Evolutionary conservation across 768 basidiomycete species (phyloP).

Genomic region (Boletus bicolor): DNA sequence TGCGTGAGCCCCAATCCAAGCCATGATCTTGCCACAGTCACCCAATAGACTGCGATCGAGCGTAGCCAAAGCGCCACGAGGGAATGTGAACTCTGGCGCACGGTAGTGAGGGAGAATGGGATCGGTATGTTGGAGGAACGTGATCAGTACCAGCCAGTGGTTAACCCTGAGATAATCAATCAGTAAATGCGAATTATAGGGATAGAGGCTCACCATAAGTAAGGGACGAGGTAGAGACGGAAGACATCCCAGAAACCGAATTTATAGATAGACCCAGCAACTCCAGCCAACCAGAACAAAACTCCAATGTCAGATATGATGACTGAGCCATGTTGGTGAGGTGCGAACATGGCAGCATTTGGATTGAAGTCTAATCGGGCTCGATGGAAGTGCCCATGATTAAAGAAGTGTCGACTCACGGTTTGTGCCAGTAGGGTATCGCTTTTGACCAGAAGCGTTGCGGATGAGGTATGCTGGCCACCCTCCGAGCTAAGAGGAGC

Average conservation of each 20-base stretch:
- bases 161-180: constrained; percentile 52
- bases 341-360: constrained; percentile 73
- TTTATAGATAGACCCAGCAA: constrained; percentile 54
- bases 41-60: constrained; percentile 82
- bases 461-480: constrained; percentile 81
- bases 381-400: background rate
- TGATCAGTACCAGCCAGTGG: constrained; percentile 95
- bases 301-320: constrained; percentile 83
- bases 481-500: constrained; percentile 55
- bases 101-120: constrained; percentile 93
- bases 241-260: constrained; percentile 72
- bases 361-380: constrained; percentile 67
- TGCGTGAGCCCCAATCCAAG: constrained; percentile 78
- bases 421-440: constrained; percentile 76
- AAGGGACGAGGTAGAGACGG: constrained; percentile 81
- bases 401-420: constrained; percentile 47
- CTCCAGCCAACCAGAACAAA: constrained; percentile 60
- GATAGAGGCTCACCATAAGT: constrained; percentile 59
- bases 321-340: constrained; percentile 74
- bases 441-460: constrained; percentile 83
- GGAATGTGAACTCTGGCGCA: constrained; percentile 84
- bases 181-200: background rate
- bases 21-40: constrained; percentile 75
- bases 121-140: constrained; percentile 98
- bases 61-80: constrained; percentile 89